phyloP scores from a whole-genome alignment of 148 eudicot species.

The Persicaria tinctoria region DNA sequence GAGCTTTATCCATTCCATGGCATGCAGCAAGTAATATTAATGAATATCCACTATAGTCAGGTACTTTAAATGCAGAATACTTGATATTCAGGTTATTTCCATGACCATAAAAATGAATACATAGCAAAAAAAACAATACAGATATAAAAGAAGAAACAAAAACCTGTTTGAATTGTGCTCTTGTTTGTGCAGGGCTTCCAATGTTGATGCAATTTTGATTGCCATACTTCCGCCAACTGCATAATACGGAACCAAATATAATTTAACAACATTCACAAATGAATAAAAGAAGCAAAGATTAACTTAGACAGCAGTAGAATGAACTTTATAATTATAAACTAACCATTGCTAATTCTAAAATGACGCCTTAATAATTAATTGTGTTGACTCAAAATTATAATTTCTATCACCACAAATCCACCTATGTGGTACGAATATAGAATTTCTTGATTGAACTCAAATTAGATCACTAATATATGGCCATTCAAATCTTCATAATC shows the following conservation, averaged over 20 bases:
- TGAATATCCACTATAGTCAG: not conserved
- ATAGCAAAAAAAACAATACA: not conserved
- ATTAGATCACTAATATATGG: not conserved
- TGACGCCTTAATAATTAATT: not conserved
- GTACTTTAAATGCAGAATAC: not conserved
- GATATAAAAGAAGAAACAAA: slow-evolving; percentile 15
- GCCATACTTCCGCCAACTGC: slow-evolving; percentile 83
- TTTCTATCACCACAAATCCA: not conserved
- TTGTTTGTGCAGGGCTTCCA: slow-evolving; percentile 75
- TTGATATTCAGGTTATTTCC: not conserved
- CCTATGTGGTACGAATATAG: not conserved
- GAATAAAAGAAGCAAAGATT: not conserved
- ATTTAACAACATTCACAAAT: not conserved
- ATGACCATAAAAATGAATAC: slow-evolving; percentile 1
- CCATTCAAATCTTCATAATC: not conserved
- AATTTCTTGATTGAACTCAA: not conserved
- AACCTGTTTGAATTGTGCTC: slow-evolving; percentile 56
- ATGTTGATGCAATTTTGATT: slow-evolving; percentile 44
- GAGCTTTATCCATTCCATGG: not conserved
- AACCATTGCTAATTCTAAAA: not conserved
- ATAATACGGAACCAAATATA: slow-evolving; percentile 16
- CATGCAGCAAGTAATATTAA: not conserved
- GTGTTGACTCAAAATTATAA: not conserved
- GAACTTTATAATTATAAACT: not conserved
- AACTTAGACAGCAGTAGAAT: not conserved